Evolutionary conservation across 768 basidiomycete genomes (phyloP), one percentile per base, ranked within the genome.

Genomic region (Tricholoma flavovirens): DNA sequence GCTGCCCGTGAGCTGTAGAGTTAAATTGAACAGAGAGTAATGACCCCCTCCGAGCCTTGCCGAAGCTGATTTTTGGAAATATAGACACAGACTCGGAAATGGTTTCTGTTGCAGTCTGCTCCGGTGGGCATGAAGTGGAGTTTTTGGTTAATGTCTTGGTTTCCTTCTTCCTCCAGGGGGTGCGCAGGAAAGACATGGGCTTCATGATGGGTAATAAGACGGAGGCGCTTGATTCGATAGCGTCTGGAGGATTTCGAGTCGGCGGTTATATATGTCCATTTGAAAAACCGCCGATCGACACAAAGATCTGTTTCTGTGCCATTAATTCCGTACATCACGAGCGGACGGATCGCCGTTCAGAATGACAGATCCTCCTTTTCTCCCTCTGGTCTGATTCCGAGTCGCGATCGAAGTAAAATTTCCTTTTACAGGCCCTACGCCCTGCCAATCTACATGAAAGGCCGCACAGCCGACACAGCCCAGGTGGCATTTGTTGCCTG

Each of bases 101-200:
- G 29, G 21, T 42, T 19, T 56, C 52, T 49, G 42, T n/a, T 10
- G 22, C 24, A 15, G 32, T 30, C 19, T 53, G 55, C 30, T 57
- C 53, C n/a, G 43, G 53, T 26, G 10, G 43, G n/a, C 26, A 21
- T 8, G 49, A 38, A 21, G 22, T 43, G 15, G 10, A 42, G 15
- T 30, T 21, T 30, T 49, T 60, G 21, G 64, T 57, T 21, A 59
- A 51, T 1, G 57, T 24, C 53, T 72, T 70, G 6, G 60, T 60
- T 35, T 69, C 70, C 63, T 67, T 72, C 62, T 68, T 76, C 60
- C 63, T 70, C 74, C 74, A 76, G 11, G 69, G 63, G 50, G 69
- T 72, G 49, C 73, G 73, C 52, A 78, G 63, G 60, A 77, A 73
- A 5, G 71, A 65, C 14, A 74, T 58, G 12, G 71, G 62, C 62